Base-by-base conservation (phyloP, 2,329 filamentous ascomycete genomes). In the Colletotrichum kahawae region DNA sequence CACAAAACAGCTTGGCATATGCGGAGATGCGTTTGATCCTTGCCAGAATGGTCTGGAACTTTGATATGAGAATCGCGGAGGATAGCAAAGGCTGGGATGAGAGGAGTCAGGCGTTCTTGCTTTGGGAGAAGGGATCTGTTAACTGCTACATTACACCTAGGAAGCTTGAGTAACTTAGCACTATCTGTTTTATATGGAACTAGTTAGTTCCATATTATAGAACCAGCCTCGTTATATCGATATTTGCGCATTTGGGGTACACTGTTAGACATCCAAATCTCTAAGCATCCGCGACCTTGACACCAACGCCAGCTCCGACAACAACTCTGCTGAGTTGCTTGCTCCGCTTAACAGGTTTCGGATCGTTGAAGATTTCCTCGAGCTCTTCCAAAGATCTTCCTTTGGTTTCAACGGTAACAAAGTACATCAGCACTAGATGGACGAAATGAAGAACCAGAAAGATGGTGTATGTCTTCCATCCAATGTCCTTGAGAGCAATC, bases 321-420 rank as follows among this genome's bases (percentile, higher is more conserved):
- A 78, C 70, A 14, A 77, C 77, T 27, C 65, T 65, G 33, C 60
- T 70, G 2, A 69, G 68, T n/a, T 74, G 69, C 16, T 56, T 62
- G 24, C 70, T 72, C 27, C 54, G 29, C 67, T 77, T 63, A n/a
- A 78, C 77, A 4, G 81, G 81, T 43, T 79, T 78, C 12, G 79
- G 71, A 21, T 79, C 89, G 76, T 90, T 88, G 78, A 91, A 90
- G 78, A 90, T 88, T 79, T 87, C 87, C 67, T 89, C 88, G 59
- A 91, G 84, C 78, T 90, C 88, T 78, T 91, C 89, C 10, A 91
- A 87, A 18, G 89, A 90, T 4, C 88, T 86, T 12, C 89, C 88
- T 65, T 85, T 85, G 16, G 89, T 91, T 81, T 91, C 89, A 59
- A 89, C 77, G 8, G 63, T 67, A n/a, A 77, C 74, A 24, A 77